Base-by-base conservation (phyloP, 2,329 filamentous ascomycete genomes). In the Tolypocladium amazonense region DNA sequence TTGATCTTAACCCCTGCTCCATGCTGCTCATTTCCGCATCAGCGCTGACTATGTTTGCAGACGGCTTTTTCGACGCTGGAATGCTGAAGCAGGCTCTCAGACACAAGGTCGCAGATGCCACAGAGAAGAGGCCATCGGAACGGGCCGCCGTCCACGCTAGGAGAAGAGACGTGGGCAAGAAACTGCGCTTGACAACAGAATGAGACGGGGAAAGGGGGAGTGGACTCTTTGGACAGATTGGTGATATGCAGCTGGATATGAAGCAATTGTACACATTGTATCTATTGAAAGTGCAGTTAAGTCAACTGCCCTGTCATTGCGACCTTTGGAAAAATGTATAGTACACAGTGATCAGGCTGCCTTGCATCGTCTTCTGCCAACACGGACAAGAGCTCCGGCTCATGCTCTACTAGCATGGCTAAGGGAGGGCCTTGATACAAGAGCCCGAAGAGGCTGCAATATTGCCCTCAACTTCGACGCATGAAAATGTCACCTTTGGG, bases 1-100 rank as follows among this genome's bases (percentile, higher is more conserved):
- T 33, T n/a, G 7, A 12, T 9, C 50, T 53, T 23, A 30, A 20
- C 11, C 30, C 27, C 6, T 15, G 9, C 23, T 35, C 11, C 27
- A 52, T 33, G 47, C 30, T 50, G 25, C 15, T 33, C 11, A 37
- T n/a, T 20, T 37, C 30, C 20, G 11, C 20, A 54, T 54, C 30
- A 35, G 30, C 15, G 20, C 75, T 73, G 67, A 73, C 61, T 45
- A 64, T 12, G 57, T 56, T 59, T 62, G n/a, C 70, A 96, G 92
- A 97, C 79, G 93, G 93, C 38, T 97, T 97, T 79, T 97, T 97
- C 75, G 93, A 97, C 71, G 92, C 93, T 0, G 93, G 93, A 18
- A 96, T 97, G 91, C 83, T 97, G 6, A 80, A 94, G 30, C 90
- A 95, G 72, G 91, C 92, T 1, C 84, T 96, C 60, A 92, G 88